Percentiles rank a stretch among this genome's conserved stretches.
Evolutionary conservation across 768 basidiomycete species (phyloP).

Genomic region (Pisolithus tinctorius): DNA sequence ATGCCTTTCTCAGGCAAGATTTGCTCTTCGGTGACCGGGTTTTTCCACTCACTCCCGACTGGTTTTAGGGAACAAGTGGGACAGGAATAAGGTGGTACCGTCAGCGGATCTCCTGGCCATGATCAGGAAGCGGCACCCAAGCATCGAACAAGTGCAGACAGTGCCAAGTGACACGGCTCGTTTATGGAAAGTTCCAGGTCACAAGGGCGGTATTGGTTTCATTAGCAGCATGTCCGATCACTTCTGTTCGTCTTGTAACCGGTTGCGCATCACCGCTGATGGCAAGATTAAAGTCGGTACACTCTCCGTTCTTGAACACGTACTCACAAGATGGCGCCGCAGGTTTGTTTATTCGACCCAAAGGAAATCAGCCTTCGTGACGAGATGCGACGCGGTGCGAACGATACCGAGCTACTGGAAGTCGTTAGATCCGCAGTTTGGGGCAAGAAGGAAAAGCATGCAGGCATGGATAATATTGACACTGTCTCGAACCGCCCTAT

Average conservation of each 20-base stretch:
- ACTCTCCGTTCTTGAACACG: background rate
- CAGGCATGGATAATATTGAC: conserved; percentile 77
- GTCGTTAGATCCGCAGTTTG: conserved; percentile 59
- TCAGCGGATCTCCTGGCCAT: conserved; percentile 55
- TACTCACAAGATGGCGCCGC: conserved; percentile 1
- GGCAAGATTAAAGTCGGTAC: conserved; percentile 74
- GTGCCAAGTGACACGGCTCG: conserved; percentile 77
- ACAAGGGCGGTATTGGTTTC: conserved; percentile 70
- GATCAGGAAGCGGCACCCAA: conserved; percentile 44
- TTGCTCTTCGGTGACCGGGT: conserved; percentile 1
- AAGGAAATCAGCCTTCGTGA: conserved; percentile 81
- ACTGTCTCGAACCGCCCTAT: conserved; percentile 76
- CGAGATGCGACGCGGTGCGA: conserved; percentile 56
- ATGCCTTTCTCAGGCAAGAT: conserved; percentile 83
- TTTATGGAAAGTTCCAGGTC: conserved; percentile 68
- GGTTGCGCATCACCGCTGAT: conserved; percentile 81
- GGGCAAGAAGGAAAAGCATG: conserved; percentile 76
- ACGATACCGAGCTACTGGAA: conserved; percentile 53
- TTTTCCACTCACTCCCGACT: background rate
- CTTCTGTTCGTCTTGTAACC: conserved; percentile 81
- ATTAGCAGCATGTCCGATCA: conserved; percentile 94
- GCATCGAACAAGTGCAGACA: conserved; percentile 52
- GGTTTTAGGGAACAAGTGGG: conserved; percentile 74
- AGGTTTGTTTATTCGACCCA: conserved; percentile 87
- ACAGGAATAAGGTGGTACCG: conserved; percentile 73